A percentile compares a stretch with the other conserved stretches of the same genome.
phyloP scores from a whole-genome alignment of 2,329 filamentous ascomycete genomes.

The Cytospora mali region DNA sequence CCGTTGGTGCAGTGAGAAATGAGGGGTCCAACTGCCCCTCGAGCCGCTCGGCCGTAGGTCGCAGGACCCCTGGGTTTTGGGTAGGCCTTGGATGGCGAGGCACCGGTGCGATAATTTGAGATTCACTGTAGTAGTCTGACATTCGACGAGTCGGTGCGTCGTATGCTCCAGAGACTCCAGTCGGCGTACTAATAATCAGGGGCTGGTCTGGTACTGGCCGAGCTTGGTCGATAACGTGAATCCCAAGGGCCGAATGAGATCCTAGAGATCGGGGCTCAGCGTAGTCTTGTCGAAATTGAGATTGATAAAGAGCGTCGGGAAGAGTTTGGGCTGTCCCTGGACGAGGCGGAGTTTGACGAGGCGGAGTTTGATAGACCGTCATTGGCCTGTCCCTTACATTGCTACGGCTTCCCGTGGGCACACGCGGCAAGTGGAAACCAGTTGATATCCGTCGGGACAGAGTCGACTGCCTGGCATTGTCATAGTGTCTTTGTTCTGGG shows the following conservation, averaged over 20 bases:
- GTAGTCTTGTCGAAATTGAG: conserved; percentile 22
- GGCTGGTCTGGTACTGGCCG: conserved; percentile 50
- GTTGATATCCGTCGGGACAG: conserved; percentile 48
- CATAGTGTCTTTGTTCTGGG: conserved; percentile 45
- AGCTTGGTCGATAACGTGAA: conserved; percentile 27
- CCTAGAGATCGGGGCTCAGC: conserved; percentile 20
- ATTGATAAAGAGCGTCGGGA: conserved; percentile 8
- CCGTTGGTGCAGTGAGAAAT: conserved; percentile 14
- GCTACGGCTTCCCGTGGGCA: conserved; percentile 41
- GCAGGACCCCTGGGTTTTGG: conserved; percentile 38
- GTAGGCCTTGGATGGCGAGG: conserved; percentile 51
- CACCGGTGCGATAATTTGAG: conserved; percentile 56
- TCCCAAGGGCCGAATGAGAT: conserved; percentile 32
- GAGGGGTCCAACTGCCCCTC: conserved; percentile 38
- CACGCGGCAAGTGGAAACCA: conserved; percentile 45
- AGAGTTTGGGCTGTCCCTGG: conserved; percentile 19
- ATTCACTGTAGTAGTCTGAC: conserved; percentile 41
- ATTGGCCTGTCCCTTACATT: conserved; percentile 28
- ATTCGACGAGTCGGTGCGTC: conserved; percentile 46
- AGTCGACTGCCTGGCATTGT: conserved; percentile 40
- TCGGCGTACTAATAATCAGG: conserved; percentile 63
- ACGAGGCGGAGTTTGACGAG: conserved; percentile 1
- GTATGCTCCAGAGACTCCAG: conserved; percentile 56
- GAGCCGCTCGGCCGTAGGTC: conserved; percentile 55
- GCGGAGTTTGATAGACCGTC: conserved; percentile 15